phyloP scores from a whole-genome alignment of 176 grass and related monocot species.

The Alloteropsis semialata region DNA sequence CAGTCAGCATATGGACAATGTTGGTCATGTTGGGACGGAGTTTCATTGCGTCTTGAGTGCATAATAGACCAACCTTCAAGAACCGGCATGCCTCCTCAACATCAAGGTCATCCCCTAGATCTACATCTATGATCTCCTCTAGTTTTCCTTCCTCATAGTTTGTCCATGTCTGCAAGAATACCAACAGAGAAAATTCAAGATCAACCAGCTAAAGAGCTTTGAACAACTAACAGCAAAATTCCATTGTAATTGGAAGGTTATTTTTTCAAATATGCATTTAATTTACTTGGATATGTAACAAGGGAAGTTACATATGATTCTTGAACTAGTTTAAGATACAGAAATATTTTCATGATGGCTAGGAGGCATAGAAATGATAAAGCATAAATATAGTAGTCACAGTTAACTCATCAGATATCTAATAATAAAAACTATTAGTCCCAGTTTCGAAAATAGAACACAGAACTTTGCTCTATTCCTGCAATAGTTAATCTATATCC shows the following conservation, averaged over 20 bases:
- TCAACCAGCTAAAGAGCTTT: neutral
- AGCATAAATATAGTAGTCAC: neutral
- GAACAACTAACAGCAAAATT: neutral
- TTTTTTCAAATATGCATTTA: neutral
- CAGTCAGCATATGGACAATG: slow-evolving; percentile 55
- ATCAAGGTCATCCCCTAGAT: slow-evolving; percentile 58
- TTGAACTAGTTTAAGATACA: neutral
- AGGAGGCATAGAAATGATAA: neutral
- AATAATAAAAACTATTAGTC: slow-evolving; percentile 2
- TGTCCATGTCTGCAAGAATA: slow-evolving; percentile 61
- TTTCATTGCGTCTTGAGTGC: slow-evolving; percentile 76
- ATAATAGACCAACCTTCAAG: slow-evolving; percentile 75
- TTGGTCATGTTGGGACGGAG: slow-evolving; percentile 64
- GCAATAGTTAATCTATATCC: neutral
- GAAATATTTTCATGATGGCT: neutral
- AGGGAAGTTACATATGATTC: neutral
- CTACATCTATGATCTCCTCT: slow-evolving; percentile 61
- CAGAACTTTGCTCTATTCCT: neutral
- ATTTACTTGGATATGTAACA: neutral
- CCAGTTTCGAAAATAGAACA: neutral
- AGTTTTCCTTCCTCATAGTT: slow-evolving; percentile 55
- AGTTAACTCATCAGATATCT: slow-evolving; percentile 2
- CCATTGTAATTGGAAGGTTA: neutral
- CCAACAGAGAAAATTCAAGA: slow-evolving; percentile 16
- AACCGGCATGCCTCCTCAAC: slow-evolving; percentile 61